Conservation (phyloP, 768 basidiomycete species). For the Fistulinella prunicolor region DNA sequence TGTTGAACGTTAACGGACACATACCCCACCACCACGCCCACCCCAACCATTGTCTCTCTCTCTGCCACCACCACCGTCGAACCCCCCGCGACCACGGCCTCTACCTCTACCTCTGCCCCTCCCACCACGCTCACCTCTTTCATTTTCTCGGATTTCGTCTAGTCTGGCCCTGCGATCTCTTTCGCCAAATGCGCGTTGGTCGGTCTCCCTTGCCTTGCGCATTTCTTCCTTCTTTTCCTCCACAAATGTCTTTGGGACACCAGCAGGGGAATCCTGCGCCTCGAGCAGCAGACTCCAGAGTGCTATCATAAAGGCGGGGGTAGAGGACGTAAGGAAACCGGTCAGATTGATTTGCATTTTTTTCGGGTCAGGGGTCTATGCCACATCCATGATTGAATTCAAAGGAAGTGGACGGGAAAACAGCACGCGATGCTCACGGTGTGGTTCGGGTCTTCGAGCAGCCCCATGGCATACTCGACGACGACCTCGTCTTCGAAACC, state of each 20-base stretch:
- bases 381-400: neutral
- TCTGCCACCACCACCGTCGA: conserved; percentile 49
- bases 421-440: conserved; percentile 51
- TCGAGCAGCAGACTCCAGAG: conserved; percentile 93
- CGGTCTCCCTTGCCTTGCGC: conserved; percentile 62
- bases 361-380: conserved; percentile 83
- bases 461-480: conserved; percentile 92
- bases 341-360: conserved; percentile 95
- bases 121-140: conserved; percentile 45
- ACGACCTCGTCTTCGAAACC: conserved; percentile 97
- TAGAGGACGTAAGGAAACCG: conserved; percentile 88
- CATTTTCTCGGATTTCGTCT: conserved; percentile 67
- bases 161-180: conserved; percentile 65
- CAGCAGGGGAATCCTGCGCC: conserved; percentile 84
- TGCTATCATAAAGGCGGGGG: conserved; percentile 79
- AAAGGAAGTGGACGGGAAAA: too few species aligned
- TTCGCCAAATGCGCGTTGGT: conserved; percentile 65
- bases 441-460: conserved; percentile 81
- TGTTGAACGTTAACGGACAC: conserved; percentile 6
- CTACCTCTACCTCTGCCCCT: conserved; percentile 61
- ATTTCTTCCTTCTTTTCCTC: conserved; percentile 93
- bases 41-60: conserved; percentile 67
- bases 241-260: conserved; percentile 86
- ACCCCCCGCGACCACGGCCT: conserved; percentile 47
- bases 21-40: conserved; percentile 53